Base-by-base conservation (phyloP, 1,284 basidiomycete genomes). In the Boletus sp. region DNA sequence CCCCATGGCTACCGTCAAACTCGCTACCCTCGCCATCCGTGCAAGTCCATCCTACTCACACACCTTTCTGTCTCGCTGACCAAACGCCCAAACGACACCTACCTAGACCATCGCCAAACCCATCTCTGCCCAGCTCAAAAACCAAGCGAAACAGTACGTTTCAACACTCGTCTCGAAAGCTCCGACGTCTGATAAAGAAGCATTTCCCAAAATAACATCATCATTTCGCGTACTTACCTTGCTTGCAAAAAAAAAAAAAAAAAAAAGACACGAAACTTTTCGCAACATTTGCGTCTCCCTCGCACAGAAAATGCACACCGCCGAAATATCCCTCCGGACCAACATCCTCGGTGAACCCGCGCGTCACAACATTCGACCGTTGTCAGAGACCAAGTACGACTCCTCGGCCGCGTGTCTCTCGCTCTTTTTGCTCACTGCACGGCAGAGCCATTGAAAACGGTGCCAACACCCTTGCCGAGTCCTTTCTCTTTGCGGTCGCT, bases 371-470 rank as follows among this genome's bases (percentile, higher is more conserved):
- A 76, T 93, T 44, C 82, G 89, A 22, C 91, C 91, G 3, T 72
- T 94, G 26, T 92, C 90, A 4, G 91, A 94, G 66, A 78, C 84
- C 13, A 78, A 80, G 90, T 91, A 54, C 55, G 71, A n/a, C n/a
- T n/a, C n/a, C n/a, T n/a, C n/a, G n/a, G n/a, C n/a, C n/a, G n/a
- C n/a, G n/a, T 23, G n/a, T n/a, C 22, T 4, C 30, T 25, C 14
- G 8, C 3, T n/a, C 13, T 23, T 26, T 7, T 8, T 22, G 22
- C 8, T 12, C 47, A 13, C 30, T 2, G 25, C 25, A 26, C 25
- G 9, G 16, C 54, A 93, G 91, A 57, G 91, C 91, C 0, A 88
- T 94, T 44, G 90, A 93, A 58, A 92, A 88, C 58, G 91, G 91
- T 13, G 89, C 91, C 12, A 92, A 91, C 51, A 78, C 84, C 14